Conservation (phyloP, 345 rosid genomes). For the Passiflora organensis region DNA sequence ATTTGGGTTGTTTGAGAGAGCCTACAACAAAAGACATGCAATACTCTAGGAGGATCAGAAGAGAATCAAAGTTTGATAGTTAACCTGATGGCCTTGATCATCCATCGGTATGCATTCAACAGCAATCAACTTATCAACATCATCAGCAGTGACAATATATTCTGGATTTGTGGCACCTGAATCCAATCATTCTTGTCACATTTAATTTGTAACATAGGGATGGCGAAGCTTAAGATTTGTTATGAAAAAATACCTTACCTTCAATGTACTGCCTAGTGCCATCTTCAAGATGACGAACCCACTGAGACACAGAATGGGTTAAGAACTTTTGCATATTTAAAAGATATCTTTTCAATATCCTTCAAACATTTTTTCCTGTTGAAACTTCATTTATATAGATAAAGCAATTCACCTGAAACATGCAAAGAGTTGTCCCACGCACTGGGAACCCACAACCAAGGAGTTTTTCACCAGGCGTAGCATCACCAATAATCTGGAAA, state of each 20-base stretch:
- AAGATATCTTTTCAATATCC: neutral
- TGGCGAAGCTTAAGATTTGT: too few relatives aligned
- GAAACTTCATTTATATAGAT: neutral
- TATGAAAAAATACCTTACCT: conserved; percentile 57
- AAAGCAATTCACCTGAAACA: conserved; percentile 68
- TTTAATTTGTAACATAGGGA: too few relatives aligned
- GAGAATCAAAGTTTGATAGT: neutral
- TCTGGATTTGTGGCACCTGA: conserved; percentile 97
- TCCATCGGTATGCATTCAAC: conserved; percentile 99
- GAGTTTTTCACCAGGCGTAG: conserved; percentile 82
- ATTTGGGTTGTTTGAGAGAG: too few relatives aligned
- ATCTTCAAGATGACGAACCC: conserved; percentile 98
- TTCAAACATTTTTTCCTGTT: neutral
- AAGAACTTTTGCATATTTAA: neutral
- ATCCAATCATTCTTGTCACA: conserved; percentile 5
- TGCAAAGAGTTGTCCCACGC: conserved; percentile 90
- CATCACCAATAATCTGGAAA: conserved; percentile 88
- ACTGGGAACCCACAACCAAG: conserved; percentile 92
- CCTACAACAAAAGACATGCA: too few relatives aligned
- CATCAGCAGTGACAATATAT: conserved; percentile 95
- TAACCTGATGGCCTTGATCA: conserved; percentile 90
- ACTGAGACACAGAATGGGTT: conserved; percentile 79
- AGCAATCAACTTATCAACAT: conserved; percentile 89
- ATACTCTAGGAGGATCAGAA: too few relatives aligned
- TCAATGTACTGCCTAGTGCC: conserved; percentile 92